A percentile compares a stretch with the other conserved stretches of the same genome.
Conservation (phyloP, 2,329 filamentous ascomycete species). For the Aspergillus sp. region DNA sequence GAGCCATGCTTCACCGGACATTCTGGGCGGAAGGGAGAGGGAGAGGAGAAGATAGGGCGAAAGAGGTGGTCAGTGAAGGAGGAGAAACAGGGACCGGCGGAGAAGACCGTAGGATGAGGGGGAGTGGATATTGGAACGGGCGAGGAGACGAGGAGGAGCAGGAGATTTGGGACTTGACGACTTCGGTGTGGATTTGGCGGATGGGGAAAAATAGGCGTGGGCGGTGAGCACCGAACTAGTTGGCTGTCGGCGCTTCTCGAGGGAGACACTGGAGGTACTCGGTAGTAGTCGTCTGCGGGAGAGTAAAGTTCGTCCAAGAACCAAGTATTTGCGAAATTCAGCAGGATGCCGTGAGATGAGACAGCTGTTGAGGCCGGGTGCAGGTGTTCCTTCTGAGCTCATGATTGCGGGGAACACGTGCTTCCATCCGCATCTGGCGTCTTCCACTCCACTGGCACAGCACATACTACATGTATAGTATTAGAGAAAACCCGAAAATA, state of each 20-base stretch:
- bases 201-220: conserved; percentile 17
- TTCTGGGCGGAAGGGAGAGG: conserved; percentile 48
- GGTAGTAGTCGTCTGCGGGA: not conserved
- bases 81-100: conserved; percentile 8
- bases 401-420: conserved; percentile 22
- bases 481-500: not conserved
- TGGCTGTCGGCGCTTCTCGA: not conserved
- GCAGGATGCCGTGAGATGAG: not conserved
- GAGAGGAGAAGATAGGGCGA: conserved; percentile 12
- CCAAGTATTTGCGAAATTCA: not conserved
- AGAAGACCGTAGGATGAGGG: conserved; percentile 16
- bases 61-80: conserved; percentile 5
- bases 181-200: conserved; percentile 2
- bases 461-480: no score
- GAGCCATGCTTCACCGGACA: conserved; percentile 98
- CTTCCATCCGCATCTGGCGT: conserved; percentile 17
- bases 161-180: conserved; percentile 3
- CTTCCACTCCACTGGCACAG: conserved; percentile 7
- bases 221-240: conserved; percentile 14
- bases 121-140: conserved; percentile 9
- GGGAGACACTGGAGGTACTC: not conserved
- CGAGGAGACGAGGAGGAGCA: conserved; percentile 18
- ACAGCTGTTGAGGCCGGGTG: not conserved
- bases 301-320: not conserved
- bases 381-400: not conserved